These are phyloP conservation scores for Betula pendula DNA, from an alignment of 306 rosid species.

Conservation along the genomic window DNA sequence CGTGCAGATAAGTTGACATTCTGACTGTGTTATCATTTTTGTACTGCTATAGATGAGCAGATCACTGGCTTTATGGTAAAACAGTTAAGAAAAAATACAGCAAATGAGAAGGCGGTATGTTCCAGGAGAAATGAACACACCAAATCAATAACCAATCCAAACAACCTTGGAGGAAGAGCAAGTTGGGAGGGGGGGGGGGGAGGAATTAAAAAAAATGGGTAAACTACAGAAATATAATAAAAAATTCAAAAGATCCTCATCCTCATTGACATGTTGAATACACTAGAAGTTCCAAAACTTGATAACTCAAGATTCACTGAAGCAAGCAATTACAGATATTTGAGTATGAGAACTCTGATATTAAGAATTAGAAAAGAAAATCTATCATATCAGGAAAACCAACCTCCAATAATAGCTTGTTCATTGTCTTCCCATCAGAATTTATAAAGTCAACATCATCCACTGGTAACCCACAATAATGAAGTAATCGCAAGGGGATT, in stretches of 20 bases:
- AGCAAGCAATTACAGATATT: neutral
- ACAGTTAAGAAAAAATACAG: neutral
- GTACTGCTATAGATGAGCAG: neutral
- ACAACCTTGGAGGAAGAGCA: neutral
- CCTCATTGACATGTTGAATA: neutral
- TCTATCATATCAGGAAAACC: conserved; percentile 23
- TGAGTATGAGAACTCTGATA: neutral
- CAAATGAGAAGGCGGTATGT: neutral
- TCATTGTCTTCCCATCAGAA: conserved; percentile 92
- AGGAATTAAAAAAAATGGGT: too few relatives aligned
- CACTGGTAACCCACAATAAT: conserved; percentile 77
- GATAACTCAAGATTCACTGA: neutral
- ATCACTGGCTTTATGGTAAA: neutral
- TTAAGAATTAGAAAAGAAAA: conserved; percentile 4
- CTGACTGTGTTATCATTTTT: neutral
- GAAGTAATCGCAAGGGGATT: conserved; percentile 89
- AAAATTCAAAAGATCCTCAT: too few relatives aligned
- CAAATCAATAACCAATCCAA: neutral
- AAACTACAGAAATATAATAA: too few relatives aligned
- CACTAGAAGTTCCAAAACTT: neutral
- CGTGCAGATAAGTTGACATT: neutral
- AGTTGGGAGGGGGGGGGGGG: too few relatives aligned
- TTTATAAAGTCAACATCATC: conserved; percentile 91
- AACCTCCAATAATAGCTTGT: conserved; percentile 82
- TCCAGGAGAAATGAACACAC: neutral